Base-by-base conservation (phyloP, 2,329 filamentous ascomycete species). In the Periconia macrospinosa region DNA sequence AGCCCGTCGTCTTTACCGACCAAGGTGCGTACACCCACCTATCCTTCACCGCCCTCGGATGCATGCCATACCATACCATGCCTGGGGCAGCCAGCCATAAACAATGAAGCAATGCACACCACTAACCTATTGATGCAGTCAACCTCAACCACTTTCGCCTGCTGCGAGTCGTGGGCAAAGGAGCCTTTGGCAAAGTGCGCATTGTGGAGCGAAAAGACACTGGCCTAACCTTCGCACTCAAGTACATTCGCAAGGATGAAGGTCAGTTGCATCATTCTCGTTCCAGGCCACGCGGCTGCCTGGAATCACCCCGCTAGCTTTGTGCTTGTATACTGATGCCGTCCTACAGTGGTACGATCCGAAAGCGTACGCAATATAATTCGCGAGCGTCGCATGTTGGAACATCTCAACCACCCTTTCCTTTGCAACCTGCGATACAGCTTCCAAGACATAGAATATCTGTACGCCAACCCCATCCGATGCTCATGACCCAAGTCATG, bases 221-320 rank as follows among this genome's bases (percentile, higher is more conserved):
- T 1, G 88, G 87, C 52, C 78, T 97, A 67, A 93, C 92, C 2
- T 99, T 99, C 76, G 94, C 94, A 43, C 83, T 99, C 61, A 99
- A 99, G 77, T 97, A 97, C 75, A 97, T 97, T 61, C 87, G 92
- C 63, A 97, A 97, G 84, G 93, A 97, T 89, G 93, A 97, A 85
- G 90, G 92, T 92, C 70, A 58, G 86, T 77, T 18, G 30, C 35
- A 45, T 45, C 18, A 35, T 23, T 48, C 50, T 48, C 54, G n/a
- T 55, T 44, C 40, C 27, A 45, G n/a, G 23, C 23, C 23, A 27
- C 19, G 20, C 10, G 37, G 23, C 19, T 23, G 17, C 45, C 40
- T 33, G 42, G 50, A 58, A 59, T 43, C 23, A 17, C 3, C 7
- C n/a, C 20, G 9, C 42, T 44, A 44, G 55, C 18, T 59, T 35